These are phyloP conservation scores for Tolypocladium album DNA, from an alignment of 2,329 filamentous ascomycete genomes.

Conservation along the genomic window DNA sequence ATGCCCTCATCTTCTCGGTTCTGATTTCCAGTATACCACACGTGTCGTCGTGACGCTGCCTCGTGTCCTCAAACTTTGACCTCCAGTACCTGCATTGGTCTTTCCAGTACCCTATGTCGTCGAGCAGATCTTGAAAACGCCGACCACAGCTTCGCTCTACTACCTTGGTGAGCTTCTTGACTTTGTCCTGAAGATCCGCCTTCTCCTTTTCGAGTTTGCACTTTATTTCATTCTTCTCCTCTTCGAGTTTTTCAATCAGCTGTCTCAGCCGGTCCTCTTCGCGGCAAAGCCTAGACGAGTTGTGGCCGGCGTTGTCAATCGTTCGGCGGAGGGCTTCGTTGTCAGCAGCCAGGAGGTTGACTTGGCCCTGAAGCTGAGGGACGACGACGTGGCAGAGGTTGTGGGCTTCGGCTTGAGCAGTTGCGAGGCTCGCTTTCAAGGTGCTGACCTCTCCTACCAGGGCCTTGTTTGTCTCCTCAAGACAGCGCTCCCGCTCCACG, in stretches of 20 bases:
- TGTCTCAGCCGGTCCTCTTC: conserved; percentile 22
- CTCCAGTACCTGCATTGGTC: conserved; percentile 20
- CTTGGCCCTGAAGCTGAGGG: conserved; percentile 25
- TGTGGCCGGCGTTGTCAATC: conserved; percentile 20
- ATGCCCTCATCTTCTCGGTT: conserved; percentile 19
- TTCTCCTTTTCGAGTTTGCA: conserved; percentile 22
- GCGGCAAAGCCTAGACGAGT: conserved; percentile 16
- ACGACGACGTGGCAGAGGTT: conserved; percentile 20
- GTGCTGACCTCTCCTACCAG: conserved; percentile 19
- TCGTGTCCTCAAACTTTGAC: conserved; percentile 15
- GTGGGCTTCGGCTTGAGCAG: conserved; percentile 23
- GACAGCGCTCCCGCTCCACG: conserved; percentile 22
- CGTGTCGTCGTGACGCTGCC: conserved; percentile 16
- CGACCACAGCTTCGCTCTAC: conserved; percentile 18
- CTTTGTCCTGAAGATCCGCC: conserved; percentile 19
- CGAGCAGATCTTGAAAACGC: conserved; percentile 19
- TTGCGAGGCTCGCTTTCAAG: conserved; percentile 24
- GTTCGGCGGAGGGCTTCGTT: conserved; percentile 28
- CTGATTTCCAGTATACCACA: conserved; percentile 17
- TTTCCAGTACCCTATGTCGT: conserved; percentile 24
- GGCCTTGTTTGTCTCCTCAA: conserved; percentile 22
- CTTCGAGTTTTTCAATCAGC: conserved; percentile 19
- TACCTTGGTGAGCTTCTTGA: conserved; percentile 23
- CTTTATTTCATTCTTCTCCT: conserved; percentile 16
- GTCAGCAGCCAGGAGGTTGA: conserved; percentile 23